Evolutionary conservation across 179 eudicot species (phyloP).

Genomic region (Heliamphora pulchella): DNA sequence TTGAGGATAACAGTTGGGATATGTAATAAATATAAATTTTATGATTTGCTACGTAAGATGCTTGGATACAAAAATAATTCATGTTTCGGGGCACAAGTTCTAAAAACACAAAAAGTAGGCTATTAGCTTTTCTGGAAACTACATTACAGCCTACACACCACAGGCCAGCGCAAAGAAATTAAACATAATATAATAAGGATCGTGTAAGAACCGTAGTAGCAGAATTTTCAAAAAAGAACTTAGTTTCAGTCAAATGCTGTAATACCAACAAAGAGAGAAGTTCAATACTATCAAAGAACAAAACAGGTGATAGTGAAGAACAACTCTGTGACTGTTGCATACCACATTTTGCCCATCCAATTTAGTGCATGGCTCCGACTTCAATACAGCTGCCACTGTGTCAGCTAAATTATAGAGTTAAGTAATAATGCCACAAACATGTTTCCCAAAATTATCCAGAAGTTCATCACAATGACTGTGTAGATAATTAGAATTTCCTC

Average conservation of each 20-base stretch:
- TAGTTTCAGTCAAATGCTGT: no score
- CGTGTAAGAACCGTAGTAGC: no score
- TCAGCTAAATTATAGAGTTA: constrained; percentile 21
- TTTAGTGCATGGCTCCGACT: constrained; percentile 17
- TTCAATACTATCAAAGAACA: no score
- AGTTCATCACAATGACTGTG: no score
- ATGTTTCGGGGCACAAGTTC: background rate
- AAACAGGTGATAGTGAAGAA: no score
- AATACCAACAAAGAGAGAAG: background rate
- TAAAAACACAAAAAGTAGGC: no score
- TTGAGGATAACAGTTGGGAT: background rate
- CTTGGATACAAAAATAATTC: background rate
- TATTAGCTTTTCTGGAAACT: no score
- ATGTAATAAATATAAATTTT: background rate
- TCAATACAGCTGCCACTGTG: constrained; percentile 14
- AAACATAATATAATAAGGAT: no score
- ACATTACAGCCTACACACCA: no score
- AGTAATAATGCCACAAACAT: background rate
- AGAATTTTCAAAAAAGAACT: no score
- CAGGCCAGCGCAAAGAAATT: no score
- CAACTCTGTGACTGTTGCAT: constrained; percentile 7
- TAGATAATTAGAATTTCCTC: no score
- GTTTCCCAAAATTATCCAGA: background rate
- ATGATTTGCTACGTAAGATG: background rate
- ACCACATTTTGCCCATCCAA: constrained; percentile 22